Percentiles rank a stretch among this genome's conserved stretches.
Conservation (phyloP, 441 rosid species). For the Jatropha multifida region DNA sequence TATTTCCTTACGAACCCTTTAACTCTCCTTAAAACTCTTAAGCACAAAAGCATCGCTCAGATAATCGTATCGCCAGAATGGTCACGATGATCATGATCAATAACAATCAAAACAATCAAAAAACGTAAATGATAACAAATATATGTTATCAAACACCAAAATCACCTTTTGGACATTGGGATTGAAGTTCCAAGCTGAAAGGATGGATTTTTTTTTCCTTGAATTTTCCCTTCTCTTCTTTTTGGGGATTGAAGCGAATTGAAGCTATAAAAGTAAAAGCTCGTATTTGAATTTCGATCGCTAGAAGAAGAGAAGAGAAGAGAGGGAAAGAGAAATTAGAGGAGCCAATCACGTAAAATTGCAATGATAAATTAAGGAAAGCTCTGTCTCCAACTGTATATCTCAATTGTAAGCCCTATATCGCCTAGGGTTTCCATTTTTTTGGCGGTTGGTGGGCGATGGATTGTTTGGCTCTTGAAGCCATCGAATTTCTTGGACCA, state of each 20-base stretch:
- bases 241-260: no score
- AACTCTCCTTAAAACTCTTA: no score
- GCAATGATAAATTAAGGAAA: not conserved
- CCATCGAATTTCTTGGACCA: constrained; percentile 11
- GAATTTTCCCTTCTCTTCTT: not conserved
- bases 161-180: constrained; percentile 21
- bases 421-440: constrained; percentile 15
- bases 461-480: not conserved
- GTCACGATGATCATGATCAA: not conserved
- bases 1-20: not conserved
- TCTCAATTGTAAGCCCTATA: not conserved
- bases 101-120: not conserved
- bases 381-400: not conserved
- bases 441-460: constrained; percentile 16
- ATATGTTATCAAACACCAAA: not conserved
- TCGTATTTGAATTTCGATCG: not conserved
- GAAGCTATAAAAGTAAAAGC: not conserved
- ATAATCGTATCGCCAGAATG: not conserved
- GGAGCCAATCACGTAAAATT: constrained; percentile 11
- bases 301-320: not conserved
- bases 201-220: not conserved
- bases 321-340: not conserved
- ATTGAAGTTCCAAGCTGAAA: not conserved
- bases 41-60: no score
- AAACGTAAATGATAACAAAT: not conserved